A percentile compares a stretch with the other conserved stretches of the same genome.
These are phyloP conservation scores for Dendrobium chrysotoxum DNA, from an alignment of 106 monocot genomes.

Conservation along the genomic window DNA sequence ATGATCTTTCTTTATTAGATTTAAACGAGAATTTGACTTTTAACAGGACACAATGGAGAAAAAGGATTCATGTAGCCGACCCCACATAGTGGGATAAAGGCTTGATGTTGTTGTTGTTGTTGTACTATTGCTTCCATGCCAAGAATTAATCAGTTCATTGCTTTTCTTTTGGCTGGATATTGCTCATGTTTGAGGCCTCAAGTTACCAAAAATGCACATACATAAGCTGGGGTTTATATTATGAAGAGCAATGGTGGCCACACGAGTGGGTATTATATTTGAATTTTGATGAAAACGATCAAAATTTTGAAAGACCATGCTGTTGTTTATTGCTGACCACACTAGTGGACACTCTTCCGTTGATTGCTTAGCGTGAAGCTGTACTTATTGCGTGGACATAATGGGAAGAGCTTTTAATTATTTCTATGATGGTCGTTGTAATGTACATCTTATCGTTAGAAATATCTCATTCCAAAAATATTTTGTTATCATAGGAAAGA, in stretches of 20 bases:
- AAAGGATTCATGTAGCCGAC: too few species aligned
- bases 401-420: neutral
- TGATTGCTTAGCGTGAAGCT: neutral
- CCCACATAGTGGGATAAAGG: too few species aligned
- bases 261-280: neutral
- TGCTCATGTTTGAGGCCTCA: neutral
- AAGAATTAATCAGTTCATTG: neutral
- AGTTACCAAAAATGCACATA: neutral
- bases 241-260: neutral
- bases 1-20: too few species aligned
- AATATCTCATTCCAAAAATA: neutral
- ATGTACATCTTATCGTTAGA: neutral
- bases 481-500: conserved; percentile 50
- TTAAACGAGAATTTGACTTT: too few species aligned
- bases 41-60: too few species aligned
- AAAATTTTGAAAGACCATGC: neutral
- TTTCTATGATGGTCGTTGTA: neutral
- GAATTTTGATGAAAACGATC: neutral
- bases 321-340: neutral
- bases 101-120: too few species aligned
- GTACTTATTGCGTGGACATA: neutral
- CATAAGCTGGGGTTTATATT: neutral
- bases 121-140: neutral
- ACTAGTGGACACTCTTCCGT: neutral
- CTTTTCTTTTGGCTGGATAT: neutral